Percentiles rank a stretch among this genome's conserved stretches.
Evolutionary conservation across 2,329 filamentous ascomycete species (phyloP).

Genomic region (Microdochium nivale): DNA sequence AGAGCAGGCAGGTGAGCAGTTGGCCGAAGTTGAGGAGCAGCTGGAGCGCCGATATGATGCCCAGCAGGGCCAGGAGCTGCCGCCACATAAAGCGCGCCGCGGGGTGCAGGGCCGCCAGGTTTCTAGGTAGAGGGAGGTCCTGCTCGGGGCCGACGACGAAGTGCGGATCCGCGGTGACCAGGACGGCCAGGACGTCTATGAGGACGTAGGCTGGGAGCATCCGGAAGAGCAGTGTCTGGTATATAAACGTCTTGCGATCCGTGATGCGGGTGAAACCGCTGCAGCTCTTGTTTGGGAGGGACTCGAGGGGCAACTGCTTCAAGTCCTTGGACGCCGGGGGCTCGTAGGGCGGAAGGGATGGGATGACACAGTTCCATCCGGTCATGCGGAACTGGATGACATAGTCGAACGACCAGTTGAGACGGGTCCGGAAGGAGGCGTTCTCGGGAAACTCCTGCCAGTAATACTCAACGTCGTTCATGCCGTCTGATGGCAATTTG

Average conservation of each 20-base stretch:
- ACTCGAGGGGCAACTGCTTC: conserved; percentile 24
- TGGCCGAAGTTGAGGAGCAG: conserved; percentile 53
- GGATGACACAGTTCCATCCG: conserved; percentile 50
- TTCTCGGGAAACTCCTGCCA: conserved; percentile 52
- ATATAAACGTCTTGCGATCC: conserved; percentile 15
- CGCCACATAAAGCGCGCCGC: conserved; percentile 45
- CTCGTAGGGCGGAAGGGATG: conserved; percentile 32
- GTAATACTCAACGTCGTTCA: conserved; percentile 38
- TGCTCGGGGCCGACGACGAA: conserved; percentile 49
- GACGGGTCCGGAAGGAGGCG: conserved; percentile 35
- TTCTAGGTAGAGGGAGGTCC: conserved; percentile 30
- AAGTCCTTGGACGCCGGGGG: conserved; percentile 28
- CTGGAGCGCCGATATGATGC: conserved; percentile 51
- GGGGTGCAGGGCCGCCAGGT: conserved; percentile 32
- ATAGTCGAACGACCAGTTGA: conserved; percentile 50
- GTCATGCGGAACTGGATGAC: conserved; percentile 43
- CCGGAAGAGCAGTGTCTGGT: conserved; percentile 29
- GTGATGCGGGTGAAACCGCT: conserved; percentile 39
- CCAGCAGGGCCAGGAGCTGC: conserved; percentile 43
- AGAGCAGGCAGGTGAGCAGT: conserved; percentile 41
- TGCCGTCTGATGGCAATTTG: conserved; percentile 4
- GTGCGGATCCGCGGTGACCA: conserved; percentile 71
- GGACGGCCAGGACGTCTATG: conserved; percentile 61
- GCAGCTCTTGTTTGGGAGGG: conserved; percentile 30
- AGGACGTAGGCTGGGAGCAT: conserved; percentile 48